Percentiles rank a stretch among this genome's conserved stretches.
Conservation (phyloP, 1,284 basidiomycete genomes). For the Volvariella volvacea region DNA sequence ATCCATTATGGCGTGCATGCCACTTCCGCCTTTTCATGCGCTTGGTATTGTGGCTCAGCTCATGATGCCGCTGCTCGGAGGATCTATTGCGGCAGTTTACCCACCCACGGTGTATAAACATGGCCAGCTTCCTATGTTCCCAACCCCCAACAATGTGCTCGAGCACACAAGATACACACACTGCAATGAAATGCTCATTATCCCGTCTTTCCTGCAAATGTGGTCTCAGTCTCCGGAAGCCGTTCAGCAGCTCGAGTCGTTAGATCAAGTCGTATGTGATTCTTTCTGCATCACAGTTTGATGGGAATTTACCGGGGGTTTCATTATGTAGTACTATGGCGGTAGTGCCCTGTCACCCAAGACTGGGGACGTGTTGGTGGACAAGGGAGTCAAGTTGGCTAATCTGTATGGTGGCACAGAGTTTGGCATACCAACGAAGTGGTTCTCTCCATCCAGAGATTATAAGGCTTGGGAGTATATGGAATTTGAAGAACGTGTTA, state of each 20-base stretch:
- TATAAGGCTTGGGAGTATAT: constrained; percentile 24
- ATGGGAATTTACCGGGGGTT: background rate
- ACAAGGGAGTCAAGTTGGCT: constrained; percentile 20
- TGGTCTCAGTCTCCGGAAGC: constrained; percentile 23
- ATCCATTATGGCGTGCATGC: constrained; percentile 13
- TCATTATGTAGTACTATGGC: constrained; percentile 15
- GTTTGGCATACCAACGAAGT: constrained; percentile 15
- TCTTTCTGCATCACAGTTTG: background rate
- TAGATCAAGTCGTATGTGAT: constrained; percentile 23
- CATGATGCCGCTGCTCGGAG: constrained; percentile 16
- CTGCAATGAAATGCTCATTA: constrained; percentile 20
- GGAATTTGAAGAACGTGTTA: constrained; percentile 14
- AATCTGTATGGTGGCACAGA: constrained; percentile 27
- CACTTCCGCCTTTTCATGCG: constrained; percentile 26
- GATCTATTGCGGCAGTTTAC: constrained; percentile 20
- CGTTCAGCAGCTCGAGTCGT: constrained; percentile 20
- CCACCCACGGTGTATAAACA: constrained; percentile 20
- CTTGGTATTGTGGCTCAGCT: constrained; percentile 22
- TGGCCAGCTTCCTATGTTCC: constrained; percentile 15
- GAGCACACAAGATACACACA: constrained; percentile 21
- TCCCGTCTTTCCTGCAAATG: constrained; percentile 28
- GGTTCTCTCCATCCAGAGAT: constrained; percentile 11
- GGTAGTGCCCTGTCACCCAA: constrained; percentile 21
- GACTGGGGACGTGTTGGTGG: constrained; percentile 19
- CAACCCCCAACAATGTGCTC: constrained; percentile 25